Evolutionary conservation across 106 monocot genomes (phyloP).

Genomic region (Allium cepa): DNA sequence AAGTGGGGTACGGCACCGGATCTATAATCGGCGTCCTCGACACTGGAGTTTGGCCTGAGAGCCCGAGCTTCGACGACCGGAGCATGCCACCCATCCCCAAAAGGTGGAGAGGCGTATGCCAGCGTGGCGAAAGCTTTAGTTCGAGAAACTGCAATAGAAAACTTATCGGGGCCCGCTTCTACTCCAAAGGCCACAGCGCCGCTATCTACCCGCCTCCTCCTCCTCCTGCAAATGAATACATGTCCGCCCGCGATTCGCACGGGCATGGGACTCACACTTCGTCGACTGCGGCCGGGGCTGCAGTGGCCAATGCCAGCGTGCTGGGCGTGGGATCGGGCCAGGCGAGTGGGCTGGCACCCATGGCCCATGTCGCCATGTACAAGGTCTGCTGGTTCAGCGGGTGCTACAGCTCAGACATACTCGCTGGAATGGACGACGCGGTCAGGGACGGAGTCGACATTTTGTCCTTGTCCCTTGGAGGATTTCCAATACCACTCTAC

Average conservation of each 20-base stretch:
- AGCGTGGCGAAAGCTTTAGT: constrained; percentile 55
- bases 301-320: constrained; percentile 43
- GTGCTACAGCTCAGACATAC: constrained; percentile 90
- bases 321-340: constrained; percentile 41
- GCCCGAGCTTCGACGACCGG: constrained; percentile 68
- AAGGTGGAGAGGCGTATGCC: constrained; percentile 72
- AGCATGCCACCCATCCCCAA: constrained; percentile 51
- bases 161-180: constrained; percentile 85
- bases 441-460: constrained; percentile 74
- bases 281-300: constrained; percentile 62
- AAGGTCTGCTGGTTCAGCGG: constrained; percentile 93
- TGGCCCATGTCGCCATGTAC: constrained; percentile 72
- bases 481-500: constrained; percentile 68
- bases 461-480: constrained; percentile 78
- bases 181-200: constrained; percentile 59
- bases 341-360: constrained; percentile 60
- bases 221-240: constrained; percentile 34
- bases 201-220: constrained; percentile 19
- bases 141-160: constrained; percentile 74
- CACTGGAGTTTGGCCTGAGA: constrained; percentile 94
- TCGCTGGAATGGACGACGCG: constrained; percentile 84
- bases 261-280: constrained; percentile 89
- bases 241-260: constrained; percentile 65
- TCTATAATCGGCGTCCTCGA: constrained; percentile 78
- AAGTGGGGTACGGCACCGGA: constrained; percentile 29